Evolutionary conservation across 495 filamentous ascomycete genomes (phyloP).

Genomic region (Penicillium fimorum): DNA sequence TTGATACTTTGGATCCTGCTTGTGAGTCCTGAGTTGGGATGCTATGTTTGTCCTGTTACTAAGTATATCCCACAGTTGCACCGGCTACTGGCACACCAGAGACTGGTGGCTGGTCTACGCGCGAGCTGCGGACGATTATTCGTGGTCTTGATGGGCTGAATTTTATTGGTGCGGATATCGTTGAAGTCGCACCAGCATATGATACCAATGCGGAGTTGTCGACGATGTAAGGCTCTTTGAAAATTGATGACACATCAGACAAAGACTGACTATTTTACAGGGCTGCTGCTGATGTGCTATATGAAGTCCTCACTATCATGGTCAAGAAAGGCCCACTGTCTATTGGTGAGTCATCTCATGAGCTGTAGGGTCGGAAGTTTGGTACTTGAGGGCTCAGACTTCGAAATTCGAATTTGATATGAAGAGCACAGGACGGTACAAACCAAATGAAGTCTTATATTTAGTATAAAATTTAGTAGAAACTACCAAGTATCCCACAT

Average conservation of each 20-base stretch:
- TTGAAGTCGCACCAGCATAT: conserved; percentile 71
- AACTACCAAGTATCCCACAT: neutral
- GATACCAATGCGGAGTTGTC: conserved; percentile 69
- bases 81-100: conserved; percentile 86
- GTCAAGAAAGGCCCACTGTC: conserved; percentile 58
- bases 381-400: neutral
- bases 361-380: neutral
- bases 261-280: conserved; percentile 16
- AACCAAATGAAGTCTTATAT: too few relatives aligned
- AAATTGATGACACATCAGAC: neutral
- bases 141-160: conserved; percentile 73
- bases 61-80: conserved; percentile 47
- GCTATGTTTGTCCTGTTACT: neutral
- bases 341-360: conserved; percentile 19
- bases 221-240: conserved; percentile 44
- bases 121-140: conserved; percentile 72
- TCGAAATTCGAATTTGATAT: neutral
- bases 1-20: conserved; percentile 84
- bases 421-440: neutral
- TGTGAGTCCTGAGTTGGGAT: conserved; percentile 44
- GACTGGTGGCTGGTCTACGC: conserved; percentile 82
- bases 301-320: conserved; percentile 64
- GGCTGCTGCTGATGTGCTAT: conserved; percentile 66
- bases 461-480: too few relatives aligned
- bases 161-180: conserved; percentile 75